Percentiles rank a stretch among this genome's conserved stretches.
phyloP scores from a whole-genome alignment of 2,329 filamentous ascomycete species.

The Penicillium decumbens region DNA sequence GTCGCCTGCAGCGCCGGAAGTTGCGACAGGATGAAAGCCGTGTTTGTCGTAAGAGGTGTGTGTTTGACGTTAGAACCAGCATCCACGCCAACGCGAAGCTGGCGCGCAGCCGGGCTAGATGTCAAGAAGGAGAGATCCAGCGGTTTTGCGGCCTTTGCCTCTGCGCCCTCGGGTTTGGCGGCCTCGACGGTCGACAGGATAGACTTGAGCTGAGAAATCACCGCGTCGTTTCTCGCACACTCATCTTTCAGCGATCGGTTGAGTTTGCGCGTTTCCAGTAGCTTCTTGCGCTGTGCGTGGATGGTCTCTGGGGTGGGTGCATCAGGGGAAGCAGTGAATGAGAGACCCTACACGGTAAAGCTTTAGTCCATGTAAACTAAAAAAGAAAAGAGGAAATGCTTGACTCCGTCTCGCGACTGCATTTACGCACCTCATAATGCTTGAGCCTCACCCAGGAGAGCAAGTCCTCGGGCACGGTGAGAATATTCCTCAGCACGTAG shows the following conservation, averaged over 20 bases:
- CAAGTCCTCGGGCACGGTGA: conserved; percentile 67
- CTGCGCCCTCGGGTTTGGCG: conserved; percentile 16
- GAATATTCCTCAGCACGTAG: conserved; percentile 80
- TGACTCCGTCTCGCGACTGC: not conserved
- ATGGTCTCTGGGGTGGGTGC: conserved; percentile 64
- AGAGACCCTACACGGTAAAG: conserved; percentile 32
- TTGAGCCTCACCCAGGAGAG: conserved; percentile 72
- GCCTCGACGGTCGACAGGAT: conserved; percentile 45
- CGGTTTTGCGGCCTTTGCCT: conserved; percentile 16
- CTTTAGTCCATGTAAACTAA: not conserved
- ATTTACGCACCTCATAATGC: conserved; percentile 67
- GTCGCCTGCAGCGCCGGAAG: conserved; percentile 71
- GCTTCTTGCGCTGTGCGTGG: conserved; percentile 64
- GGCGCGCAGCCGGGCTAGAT: conserved; percentile 44
- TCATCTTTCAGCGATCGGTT: conserved; percentile 67
- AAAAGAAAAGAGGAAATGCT: too few species aligned
- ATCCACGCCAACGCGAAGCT: conserved; percentile 44
- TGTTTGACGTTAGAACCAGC: conserved; percentile 33
- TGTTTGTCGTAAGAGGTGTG: conserved; percentile 44
- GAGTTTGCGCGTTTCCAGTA: conserved; percentile 74
- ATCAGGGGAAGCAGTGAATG: conserved; percentile 30
- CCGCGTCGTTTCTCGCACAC: conserved; percentile 64
- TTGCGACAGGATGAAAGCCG: conserved; percentile 73
- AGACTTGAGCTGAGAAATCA: conserved; percentile 61
- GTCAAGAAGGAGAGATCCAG: conserved; percentile 55